A percentile compares a stretch with the other conserved stretches of the same genome.
These are phyloP conservation scores for Yarrowia bubula DNA, from an alignment of 805 yeast genomes.

Conservation along the genomic window DNA sequence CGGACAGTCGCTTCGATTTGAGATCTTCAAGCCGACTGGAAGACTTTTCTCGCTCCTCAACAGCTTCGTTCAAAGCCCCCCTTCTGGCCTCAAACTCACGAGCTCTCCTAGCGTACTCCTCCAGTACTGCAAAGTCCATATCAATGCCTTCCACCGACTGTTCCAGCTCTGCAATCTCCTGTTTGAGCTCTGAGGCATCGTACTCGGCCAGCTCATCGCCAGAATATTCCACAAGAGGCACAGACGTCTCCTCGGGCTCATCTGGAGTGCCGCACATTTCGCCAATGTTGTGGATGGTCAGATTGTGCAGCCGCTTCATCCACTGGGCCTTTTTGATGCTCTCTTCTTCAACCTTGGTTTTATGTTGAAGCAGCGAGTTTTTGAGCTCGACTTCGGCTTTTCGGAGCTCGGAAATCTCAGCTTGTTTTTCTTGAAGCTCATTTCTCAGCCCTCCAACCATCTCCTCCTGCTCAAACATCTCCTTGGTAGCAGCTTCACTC, in stretches of 20 bases:
- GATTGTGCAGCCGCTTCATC: constrained; percentile 26
- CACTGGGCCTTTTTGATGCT: constrained; percentile 32
- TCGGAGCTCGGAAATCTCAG: constrained; percentile 54
- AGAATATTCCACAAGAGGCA: constrained; percentile 44
- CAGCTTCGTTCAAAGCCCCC: constrained; percentile 65
- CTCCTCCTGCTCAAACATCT: constrained; percentile 35
- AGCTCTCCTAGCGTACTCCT: constrained; percentile 69
- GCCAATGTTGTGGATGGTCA: constrained; percentile 16
- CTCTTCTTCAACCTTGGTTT: constrained; percentile 44
- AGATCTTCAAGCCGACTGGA: constrained; percentile 63
- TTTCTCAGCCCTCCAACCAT: constrained; percentile 41
- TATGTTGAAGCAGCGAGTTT: constrained; percentile 60
- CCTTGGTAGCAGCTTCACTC: constrained; percentile 30
- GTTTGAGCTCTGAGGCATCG: constrained; percentile 50
- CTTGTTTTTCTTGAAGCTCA: constrained; percentile 43
- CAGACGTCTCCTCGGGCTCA: constrained; percentile 21
- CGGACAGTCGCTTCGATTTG: constrained; percentile 72
- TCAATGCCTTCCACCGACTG: constrained; percentile 53
- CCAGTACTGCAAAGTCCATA: constrained; percentile 70
- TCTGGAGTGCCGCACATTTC: constrained; percentile 27
- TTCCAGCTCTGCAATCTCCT: constrained; percentile 56
- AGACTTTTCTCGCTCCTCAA: constrained; percentile 60
- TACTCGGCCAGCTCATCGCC: constrained; percentile 52
- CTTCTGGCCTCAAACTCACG: constrained; percentile 64
- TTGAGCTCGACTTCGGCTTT: constrained; percentile 66